Base-by-base conservation (phyloP, 768 basidiomycete species). In the Termitomyces bulborhizus region DNA sequence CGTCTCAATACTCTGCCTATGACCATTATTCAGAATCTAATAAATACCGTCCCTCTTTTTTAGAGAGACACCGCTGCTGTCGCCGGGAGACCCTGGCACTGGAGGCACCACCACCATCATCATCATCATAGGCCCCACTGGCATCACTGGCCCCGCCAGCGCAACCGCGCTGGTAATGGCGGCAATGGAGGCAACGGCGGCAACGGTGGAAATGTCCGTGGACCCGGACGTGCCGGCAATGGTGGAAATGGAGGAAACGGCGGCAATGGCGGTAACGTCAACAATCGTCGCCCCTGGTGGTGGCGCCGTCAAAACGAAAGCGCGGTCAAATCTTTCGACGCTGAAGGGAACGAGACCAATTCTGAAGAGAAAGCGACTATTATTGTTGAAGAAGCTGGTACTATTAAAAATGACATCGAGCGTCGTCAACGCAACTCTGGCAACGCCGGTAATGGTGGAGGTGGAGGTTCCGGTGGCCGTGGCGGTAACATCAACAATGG, bases 361-460 rank as follows among this genome's bases (percentile, higher is more conserved):
- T 21, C 21, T 21, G 21, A 21, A 21, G 21, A 21, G 21, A 21
- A 21, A 21, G 21, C 21, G 21, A 21, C 21, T 21, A 21, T 21
- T 21, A 21, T 21, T 21, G 21, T 21, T 21, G 21, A 21, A 21
- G 21, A 21, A 21, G 21, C 1, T 21, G 2, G 21, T 21, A 21
- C 21, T 21, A 21, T 21, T 21, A 21, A 21, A 21, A 21, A 21
- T 21, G 3, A 1, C 29, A 15, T 47, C 21, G 12, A 4, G 21
- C 6, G 21, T 9, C 46, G 46, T 13, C 46, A 47, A 12, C 46
- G 53, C 13, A 40, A 54, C 27, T 6, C 41, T 13, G 54, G 54
- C 3, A 55, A 55, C 4, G 54, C 54, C 4, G 54, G 54, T 0
- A 55, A 34, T 12, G 54, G 54, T 3, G 54, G 54, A 0, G 54